Percentiles rank a stretch among this genome's conserved stretches.
phyloP scores from a whole-genome alignment of 495 filamentous ascomycete genomes.

The Tuber umbilicatum region DNA sequence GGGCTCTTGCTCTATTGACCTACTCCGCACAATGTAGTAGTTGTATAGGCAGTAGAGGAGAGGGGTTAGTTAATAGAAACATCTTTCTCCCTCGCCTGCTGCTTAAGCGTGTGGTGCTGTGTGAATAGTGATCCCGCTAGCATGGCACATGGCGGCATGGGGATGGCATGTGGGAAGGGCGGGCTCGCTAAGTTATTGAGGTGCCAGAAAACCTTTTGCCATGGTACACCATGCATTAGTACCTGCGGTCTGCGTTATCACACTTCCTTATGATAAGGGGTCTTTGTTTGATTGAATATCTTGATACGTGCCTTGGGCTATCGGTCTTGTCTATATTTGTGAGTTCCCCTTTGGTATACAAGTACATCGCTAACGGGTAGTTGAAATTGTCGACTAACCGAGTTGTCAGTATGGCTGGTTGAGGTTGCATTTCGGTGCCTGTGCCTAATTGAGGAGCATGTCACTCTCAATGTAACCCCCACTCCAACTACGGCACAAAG shows the following conservation, averaged over 20 bases:
- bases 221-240: neutral
- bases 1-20: neutral
- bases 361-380: neutral
- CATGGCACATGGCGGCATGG: neutral
- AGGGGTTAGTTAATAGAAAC: neutral
- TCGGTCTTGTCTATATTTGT: neutral
- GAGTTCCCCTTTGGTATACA: neutral
- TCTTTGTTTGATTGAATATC: neutral
- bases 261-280: neutral
- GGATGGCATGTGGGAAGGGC: neutral
- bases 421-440: neutral
- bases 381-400: neutral
- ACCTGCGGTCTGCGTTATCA: neutral
- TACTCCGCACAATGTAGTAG: neutral
- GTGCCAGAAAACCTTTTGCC: neutral
- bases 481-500: neutral
- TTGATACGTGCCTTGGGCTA: neutral
- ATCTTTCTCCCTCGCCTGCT: neutral
- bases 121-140: neutral
- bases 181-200: neutral
- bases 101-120: neutral
- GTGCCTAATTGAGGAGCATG: neutral
- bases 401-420: neutral
- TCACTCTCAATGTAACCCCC: neutral
- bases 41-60: neutral